Evolutionary conservation across 352 stramenopile species (phyloP), one percentile per base, ranked within the genome.

Genomic region (Sclerospora graminicola): DNA sequence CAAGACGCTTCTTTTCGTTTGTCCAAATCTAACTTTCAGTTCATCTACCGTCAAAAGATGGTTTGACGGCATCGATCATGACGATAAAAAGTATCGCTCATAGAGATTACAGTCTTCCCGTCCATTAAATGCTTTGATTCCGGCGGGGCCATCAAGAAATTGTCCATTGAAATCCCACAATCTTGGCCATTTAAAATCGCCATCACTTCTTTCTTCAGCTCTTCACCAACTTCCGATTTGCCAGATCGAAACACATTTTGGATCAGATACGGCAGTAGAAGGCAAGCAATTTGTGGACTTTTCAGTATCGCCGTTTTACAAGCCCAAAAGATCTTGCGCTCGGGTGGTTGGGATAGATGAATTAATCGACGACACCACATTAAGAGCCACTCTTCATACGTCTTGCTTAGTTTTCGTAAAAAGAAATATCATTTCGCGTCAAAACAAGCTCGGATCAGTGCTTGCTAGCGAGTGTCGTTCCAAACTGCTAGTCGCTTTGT

Each of bases 41-140:
- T 91, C 79, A 57, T 94, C 82, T 14, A 94, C 75, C 1, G 76
- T 87, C 77, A 83, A 35, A 94, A 86, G 45, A 94, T 84, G 0
- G 69, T 87, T 45, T 94, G 82, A 6, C 66, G 75, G 41, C 82
- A 93, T 39, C 89, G 82, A 38, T 93, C 77, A 54, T 91, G 75
- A 0, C 78, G 74, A 48, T 78, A 85, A 19, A 77, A 82, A 34
- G 77, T 72, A 24, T 88, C 79, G 2, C 57, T 66, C 47, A n/a
- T 74, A 56, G 9, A 51, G 34, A 30, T 54, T 64, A 29, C 51
- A 35, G 28, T 40, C 31, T 10, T 14, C 13, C 19, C 54, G 16
- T 59, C 45, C 27, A 39, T 59, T 15, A 35, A 55, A 16, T 61
- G 31, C 15, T 61, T 48, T 24, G 32, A 51, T 30, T 70, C 65